phyloP scores from a whole-genome alignment of 116 monocot species.

The Phalaenopsis hybrid region DNA sequence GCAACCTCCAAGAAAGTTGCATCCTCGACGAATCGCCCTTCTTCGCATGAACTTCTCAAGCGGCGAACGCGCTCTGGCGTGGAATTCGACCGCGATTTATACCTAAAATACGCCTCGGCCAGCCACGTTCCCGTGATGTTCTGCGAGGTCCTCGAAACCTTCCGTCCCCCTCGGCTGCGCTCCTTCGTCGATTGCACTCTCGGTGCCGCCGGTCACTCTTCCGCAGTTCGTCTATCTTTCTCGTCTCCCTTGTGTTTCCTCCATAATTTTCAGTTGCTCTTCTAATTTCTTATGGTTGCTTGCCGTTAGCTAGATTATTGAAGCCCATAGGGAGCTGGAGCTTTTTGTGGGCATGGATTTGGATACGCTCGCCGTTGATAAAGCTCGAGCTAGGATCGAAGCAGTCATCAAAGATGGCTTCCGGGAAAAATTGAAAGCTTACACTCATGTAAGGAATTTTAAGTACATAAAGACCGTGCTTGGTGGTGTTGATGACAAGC shows the following conservation, averaged over 20 bases:
- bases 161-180: constrained; percentile 35
- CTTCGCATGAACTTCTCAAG: constrained; percentile 20
- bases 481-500: constrained; percentile 19
- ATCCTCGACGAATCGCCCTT: neutral
- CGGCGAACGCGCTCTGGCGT: constrained; percentile 34
- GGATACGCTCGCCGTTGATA: constrained; percentile 55
- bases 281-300: neutral
- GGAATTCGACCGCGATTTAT: constrained; percentile 34
- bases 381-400: constrained; percentile 42
- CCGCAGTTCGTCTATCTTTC: constrained; percentile 30
- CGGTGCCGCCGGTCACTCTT: constrained; percentile 82
- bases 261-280: neutral
- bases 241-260: neutral
- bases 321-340: constrained; percentile 67
- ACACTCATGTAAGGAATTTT: constrained; percentile 60
- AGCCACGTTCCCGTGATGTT: constrained; percentile 82
- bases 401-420: constrained; percentile 17
- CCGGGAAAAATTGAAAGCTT: constrained; percentile 23
- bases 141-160: constrained; percentile 66
- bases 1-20: neutral
- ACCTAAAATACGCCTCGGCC: constrained; percentile 18
- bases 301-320: constrained; percentile 41
- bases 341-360: constrained; percentile 75
- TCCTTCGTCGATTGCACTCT: constrained; percentile 98
- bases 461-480: constrained; percentile 72